phyloP scores from a whole-genome alignment of 2,329 filamentous ascomycete species.

The Colletotrichum lupini region DNA sequence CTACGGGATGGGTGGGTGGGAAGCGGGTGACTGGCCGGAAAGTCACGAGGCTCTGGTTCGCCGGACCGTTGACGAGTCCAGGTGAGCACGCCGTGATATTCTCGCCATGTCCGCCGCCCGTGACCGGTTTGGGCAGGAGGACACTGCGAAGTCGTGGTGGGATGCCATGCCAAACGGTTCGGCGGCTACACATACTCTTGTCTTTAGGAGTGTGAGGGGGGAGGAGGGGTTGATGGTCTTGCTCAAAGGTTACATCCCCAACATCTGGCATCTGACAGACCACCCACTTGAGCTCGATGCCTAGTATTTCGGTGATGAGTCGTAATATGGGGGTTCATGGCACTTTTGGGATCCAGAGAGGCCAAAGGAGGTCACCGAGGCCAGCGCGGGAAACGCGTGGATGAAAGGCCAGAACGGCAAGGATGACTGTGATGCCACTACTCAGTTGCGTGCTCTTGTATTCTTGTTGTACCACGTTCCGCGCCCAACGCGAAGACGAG shows the following conservation, averaged over 20 bases:
- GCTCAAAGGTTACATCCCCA: not conserved
- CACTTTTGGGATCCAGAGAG: not conserved
- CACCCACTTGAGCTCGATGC: not conserved
- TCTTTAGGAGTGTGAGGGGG: not conserved
- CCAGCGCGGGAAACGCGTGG: not conserved
- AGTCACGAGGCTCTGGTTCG: constrained; percentile 25
- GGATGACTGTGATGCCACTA: not conserved
- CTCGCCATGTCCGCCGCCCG: constrained; percentile 16
- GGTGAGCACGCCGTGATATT: constrained; percentile 22
- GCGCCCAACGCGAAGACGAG: constrained; percentile 21
- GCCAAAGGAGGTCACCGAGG: not conserved
- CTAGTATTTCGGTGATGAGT: not conserved
- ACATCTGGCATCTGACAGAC: not conserved
- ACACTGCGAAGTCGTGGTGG: not conserved
- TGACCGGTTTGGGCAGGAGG: constrained; percentile 15
- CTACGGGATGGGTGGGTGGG: not conserved
- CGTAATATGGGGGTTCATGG: not conserved
- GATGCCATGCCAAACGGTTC: not conserved
- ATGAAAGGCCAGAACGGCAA: not conserved
- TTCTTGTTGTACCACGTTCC: constrained; percentile 3
- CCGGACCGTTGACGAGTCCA: constrained; percentile 22
- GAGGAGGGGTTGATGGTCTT: too few relatives aligned
- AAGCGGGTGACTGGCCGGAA: constrained; percentile 13
- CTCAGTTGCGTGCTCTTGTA: not conserved
- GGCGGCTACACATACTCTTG: not conserved